A percentile compares a stretch with the other conserved stretches of the same genome.
Conservation (phyloP, 2,329 filamentous ascomycete genomes). For the Fusarium neocosmosporiellum region DNA sequence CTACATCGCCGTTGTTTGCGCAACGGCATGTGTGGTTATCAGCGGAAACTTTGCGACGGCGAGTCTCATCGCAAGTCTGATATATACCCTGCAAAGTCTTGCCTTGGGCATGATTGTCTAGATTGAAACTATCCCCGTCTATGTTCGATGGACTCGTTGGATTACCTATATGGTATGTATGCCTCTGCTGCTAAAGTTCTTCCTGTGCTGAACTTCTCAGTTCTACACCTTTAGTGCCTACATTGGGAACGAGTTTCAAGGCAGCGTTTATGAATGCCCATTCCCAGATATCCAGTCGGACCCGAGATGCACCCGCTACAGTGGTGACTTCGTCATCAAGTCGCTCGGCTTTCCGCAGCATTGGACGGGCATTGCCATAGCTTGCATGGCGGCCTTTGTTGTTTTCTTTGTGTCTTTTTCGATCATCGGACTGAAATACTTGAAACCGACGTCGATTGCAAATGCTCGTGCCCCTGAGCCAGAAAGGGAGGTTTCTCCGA, state of each 20-base stretch:
- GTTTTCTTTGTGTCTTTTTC: constrained; percentile 72
- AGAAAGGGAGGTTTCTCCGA: constrained; percentile 72
- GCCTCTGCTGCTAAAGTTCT: background rate
- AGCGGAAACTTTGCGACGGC: constrained; percentile 76
- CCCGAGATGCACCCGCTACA: constrained; percentile 75
- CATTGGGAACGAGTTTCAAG: constrained; percentile 77
- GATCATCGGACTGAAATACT: constrained; percentile 70
- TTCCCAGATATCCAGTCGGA: constrained; percentile 68
- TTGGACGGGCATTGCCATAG: constrained; percentile 75
- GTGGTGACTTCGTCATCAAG: constrained; percentile 74
- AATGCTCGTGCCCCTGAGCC: constrained; percentile 71
- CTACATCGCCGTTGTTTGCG: constrained; percentile 78
- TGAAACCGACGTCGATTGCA: constrained; percentile 70
- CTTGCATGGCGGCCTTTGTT: constrained; percentile 70
- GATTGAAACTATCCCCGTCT: constrained; percentile 77
- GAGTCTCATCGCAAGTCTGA: constrained; percentile 77
- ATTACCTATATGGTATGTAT: constrained; percentile 65
- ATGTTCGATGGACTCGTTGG: constrained; percentile 83
- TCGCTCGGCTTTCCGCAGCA: constrained; percentile 74
- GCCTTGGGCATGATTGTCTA: constrained; percentile 83
- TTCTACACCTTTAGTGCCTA: constrained; percentile 80
- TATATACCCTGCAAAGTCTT: constrained; percentile 79
- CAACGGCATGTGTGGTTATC: constrained; percentile 73
- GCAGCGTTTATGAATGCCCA: constrained; percentile 79
- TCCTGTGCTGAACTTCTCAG: constrained; percentile 47